phyloP scores from a whole-genome alignment of 2,329 filamentous ascomycete genomes.

The Fusarium multiceps region DNA sequence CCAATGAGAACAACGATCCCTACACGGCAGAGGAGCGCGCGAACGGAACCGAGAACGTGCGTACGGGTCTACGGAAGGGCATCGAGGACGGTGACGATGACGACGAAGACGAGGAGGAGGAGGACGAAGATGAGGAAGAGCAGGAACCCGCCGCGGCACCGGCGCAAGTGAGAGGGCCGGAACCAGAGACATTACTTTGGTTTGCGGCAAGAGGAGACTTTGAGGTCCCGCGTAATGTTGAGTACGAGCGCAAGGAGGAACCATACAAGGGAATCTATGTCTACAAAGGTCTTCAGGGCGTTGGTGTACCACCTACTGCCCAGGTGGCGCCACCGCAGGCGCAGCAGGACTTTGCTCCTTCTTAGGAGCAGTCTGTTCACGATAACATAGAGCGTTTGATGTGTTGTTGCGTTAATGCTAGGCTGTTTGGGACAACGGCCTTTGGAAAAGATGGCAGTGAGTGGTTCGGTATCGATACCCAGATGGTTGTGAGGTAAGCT shows the following conservation, averaged over 20 bases:
- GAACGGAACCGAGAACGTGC: slow-evolving; percentile 73
- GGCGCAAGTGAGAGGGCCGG: slow-evolving; percentile 52
- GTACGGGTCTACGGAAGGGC: slow-evolving; percentile 73
- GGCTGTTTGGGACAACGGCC: not conserved
- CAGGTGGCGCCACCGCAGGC: slow-evolving; percentile 5
- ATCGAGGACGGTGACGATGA: slow-evolving; percentile 64
- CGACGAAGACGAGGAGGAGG: slow-evolving; percentile 66
- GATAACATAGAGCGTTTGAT: not conserved
- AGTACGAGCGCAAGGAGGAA: slow-evolving; percentile 54
- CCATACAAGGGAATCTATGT: slow-evolving; percentile 3
- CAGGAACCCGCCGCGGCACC: slow-evolving; percentile 3
- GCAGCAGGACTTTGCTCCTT: slow-evolving; percentile 30
- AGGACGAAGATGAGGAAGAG: slow-evolving; percentile 22
- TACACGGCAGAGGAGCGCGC: slow-evolving; percentile 79
- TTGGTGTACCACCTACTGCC: slow-evolving; percentile 48
- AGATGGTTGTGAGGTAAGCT: slow-evolving; percentile 22
- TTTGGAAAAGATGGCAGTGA: not conserved
- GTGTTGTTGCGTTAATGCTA: not conserved
- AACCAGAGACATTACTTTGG: slow-evolving; percentile 62
- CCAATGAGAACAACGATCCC: slow-evolving; percentile 64
- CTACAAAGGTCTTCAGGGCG: slow-evolving; percentile 51
- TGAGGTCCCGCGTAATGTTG: slow-evolving; percentile 58
- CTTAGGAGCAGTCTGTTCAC: slow-evolving; percentile 1
- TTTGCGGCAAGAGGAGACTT: slow-evolving; percentile 58
- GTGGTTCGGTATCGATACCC: slow-evolving; percentile 20